Evolutionary conservation across 192 early-diverging fungal species (phyloP).

Genomic region (Rhizophagus prolifer): DNA sequence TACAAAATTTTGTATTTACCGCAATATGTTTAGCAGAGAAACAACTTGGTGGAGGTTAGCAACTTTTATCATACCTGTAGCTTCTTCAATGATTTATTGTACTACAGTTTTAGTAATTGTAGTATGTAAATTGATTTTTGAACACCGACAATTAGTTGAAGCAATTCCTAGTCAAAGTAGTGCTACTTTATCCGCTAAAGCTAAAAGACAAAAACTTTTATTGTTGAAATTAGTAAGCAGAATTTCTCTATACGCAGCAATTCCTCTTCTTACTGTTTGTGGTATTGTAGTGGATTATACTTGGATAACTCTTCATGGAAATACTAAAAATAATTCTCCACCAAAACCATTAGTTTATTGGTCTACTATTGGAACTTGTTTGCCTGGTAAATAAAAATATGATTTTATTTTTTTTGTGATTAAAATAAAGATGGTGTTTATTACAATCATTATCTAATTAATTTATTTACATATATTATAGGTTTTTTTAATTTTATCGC

Average conservation of each 20-base stretch:
- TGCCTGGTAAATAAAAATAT: neutral
- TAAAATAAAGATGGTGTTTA: neutral
- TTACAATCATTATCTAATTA: no score
- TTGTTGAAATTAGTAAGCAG: slow-evolving; percentile 21
- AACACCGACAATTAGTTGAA: slow-evolving; percentile 6
- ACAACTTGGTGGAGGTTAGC: neutral
- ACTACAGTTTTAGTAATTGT: neutral
- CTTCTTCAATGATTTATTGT: slow-evolving; percentile 19
- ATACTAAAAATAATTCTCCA: neutral
- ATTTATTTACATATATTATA: neutral
- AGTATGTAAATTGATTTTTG: slow-evolving; percentile 15
- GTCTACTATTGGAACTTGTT: neutral
- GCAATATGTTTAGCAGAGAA: neutral
- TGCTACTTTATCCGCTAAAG: neutral
- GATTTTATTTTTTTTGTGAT: neutral
- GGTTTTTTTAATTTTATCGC: slow-evolving; percentile 19
- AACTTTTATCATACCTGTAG: slow-evolving; percentile 7
- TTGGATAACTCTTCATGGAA: neutral
- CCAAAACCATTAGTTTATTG: neutral
- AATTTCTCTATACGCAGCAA: slow-evolving; percentile 11
- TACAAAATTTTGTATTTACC: neutral
- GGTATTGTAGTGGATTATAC: slow-evolving; percentile 11
- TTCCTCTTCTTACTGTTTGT: slow-evolving; percentile 16
- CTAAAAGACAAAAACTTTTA: neutral
- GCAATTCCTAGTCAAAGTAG: neutral